phyloP scores from a whole-genome alignment of 116 monocot genomes.

The Iris pallida region DNA sequence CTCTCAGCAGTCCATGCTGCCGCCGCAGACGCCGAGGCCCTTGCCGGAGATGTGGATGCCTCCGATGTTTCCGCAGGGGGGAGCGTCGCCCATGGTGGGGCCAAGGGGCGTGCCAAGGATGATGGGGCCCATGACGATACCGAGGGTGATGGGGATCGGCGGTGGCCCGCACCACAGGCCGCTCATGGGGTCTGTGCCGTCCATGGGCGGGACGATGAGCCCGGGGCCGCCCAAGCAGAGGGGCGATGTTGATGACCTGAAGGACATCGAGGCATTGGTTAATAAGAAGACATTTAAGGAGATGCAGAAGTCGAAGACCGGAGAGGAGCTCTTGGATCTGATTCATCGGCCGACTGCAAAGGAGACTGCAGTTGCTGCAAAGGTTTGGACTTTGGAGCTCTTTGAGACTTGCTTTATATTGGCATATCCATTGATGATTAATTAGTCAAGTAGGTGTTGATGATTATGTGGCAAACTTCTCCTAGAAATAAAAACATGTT shows the following conservation, averaged over 20 bases:
- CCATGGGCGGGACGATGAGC: constrained; percentile 8
- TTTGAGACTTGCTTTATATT: too few species aligned
- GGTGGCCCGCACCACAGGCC: constrained; percentile 35
- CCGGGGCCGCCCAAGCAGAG: constrained; percentile 33
- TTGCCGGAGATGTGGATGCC: constrained; percentile 60
- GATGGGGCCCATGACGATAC: constrained; percentile 61
- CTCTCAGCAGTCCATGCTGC: constrained; percentile 13
- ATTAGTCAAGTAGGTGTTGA: too few species aligned
- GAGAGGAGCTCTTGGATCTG: constrained; percentile 95
- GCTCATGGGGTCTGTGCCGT: constrained; percentile 30
- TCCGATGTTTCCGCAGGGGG: constrained; percentile 41
- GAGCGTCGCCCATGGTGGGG: constrained; percentile 28
- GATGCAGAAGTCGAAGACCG: constrained; percentile 87
- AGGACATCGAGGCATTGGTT: constrained; percentile 82
- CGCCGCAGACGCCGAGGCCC: background rate
- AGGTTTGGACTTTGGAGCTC: constrained; percentile 37
- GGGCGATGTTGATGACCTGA: constrained; percentile 83
- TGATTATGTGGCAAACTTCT: too few species aligned
- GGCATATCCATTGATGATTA: too few species aligned
- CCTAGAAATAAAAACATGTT: too few species aligned
- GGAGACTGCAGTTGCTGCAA: constrained; percentile 92
- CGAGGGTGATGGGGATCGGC: constrained; percentile 46
- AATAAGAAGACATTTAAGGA: constrained; percentile 90
- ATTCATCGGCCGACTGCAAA: constrained; percentile 93
- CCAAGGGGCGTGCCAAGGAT: constrained; percentile 49